phyloP scores from a whole-genome alignment of 257 asterid genomes.

The Fraxinus excelsior region DNA sequence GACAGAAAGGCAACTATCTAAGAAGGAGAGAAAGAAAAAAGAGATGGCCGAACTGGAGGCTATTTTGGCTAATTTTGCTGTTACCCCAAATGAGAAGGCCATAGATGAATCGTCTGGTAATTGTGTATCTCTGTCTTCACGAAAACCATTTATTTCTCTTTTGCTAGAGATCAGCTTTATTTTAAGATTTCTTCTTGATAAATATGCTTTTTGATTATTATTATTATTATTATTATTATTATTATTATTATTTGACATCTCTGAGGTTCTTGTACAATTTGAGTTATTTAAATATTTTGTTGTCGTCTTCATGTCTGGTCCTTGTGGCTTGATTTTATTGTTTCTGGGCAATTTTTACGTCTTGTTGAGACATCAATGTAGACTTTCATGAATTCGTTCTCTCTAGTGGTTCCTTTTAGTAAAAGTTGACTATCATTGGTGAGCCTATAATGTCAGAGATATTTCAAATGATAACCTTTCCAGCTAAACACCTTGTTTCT shows the following conservation, averaged over 20 bases:
- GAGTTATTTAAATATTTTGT: not conserved
- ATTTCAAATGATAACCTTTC: not conserved
- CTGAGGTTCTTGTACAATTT: not conserved
- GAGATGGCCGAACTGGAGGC: constrained; percentile 62
- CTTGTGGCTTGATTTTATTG: not conserved
- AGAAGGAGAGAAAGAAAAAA: constrained; percentile 56
- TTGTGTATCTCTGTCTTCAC: not conserved
- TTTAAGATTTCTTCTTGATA: not conserved
- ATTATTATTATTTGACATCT: not conserved
- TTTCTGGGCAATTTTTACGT: not conserved
- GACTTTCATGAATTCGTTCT: not conserved
- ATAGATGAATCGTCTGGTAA: constrained; percentile 40
- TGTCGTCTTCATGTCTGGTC: not conserved
- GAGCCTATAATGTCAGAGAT: not conserved
- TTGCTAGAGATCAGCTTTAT: too few species aligned
- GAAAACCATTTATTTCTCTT: not conserved
- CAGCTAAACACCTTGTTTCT: not conserved
- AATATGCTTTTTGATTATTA: not conserved
- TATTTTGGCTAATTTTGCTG: constrained; percentile 49
- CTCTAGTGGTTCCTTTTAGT: not conserved
- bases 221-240: too few species aligned
- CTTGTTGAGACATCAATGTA: not conserved
- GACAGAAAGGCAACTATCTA: constrained; percentile 50
- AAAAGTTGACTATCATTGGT: not conserved
- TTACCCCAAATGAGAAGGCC: constrained; percentile 24